Evolutionary conservation across 2,329 filamentous ascomycete species (phyloP).

Genomic region (Ceratocystis variospora): DNA sequence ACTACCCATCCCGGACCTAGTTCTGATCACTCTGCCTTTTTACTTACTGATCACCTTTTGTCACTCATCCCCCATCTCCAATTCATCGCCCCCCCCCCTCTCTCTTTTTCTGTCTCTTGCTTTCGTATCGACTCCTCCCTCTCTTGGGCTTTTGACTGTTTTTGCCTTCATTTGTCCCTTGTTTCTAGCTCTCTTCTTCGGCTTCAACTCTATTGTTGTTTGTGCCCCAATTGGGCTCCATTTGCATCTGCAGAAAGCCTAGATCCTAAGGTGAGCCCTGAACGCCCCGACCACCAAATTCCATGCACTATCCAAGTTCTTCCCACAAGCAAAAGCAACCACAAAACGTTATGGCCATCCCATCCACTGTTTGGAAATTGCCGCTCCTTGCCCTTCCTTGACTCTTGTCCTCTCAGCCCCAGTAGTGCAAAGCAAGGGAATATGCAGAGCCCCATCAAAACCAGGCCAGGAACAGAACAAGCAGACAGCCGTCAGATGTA

Average conservation of each 20-base stretch:
- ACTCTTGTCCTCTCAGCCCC: too few species aligned
- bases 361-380: not conserved
- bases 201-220: too few species aligned
- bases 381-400: not conserved
- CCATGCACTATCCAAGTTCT: constrained; percentile 3
- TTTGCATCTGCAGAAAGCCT: constrained; percentile 1
- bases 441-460: not conserved
- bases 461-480: not conserved
- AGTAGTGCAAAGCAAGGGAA: too few species aligned
- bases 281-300: not conserved
- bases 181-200: too few species aligned
- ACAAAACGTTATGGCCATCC: not conserved
- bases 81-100: not conserved
- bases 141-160: too few species aligned
- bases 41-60: not conserved
- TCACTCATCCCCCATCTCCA: not conserved
- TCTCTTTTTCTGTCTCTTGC: not conserved
- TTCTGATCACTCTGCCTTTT: not conserved
- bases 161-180: not conserved
- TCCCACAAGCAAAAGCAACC: not conserved
- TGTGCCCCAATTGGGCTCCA: not conserved
- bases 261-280: constrained; percentile 6
- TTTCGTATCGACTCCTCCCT: not conserved
- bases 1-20: not conserved
- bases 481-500: not conserved